Evolutionary conservation across 305 asterid species (phyloP).

Genomic region (Fraxinus sp.): DNA sequence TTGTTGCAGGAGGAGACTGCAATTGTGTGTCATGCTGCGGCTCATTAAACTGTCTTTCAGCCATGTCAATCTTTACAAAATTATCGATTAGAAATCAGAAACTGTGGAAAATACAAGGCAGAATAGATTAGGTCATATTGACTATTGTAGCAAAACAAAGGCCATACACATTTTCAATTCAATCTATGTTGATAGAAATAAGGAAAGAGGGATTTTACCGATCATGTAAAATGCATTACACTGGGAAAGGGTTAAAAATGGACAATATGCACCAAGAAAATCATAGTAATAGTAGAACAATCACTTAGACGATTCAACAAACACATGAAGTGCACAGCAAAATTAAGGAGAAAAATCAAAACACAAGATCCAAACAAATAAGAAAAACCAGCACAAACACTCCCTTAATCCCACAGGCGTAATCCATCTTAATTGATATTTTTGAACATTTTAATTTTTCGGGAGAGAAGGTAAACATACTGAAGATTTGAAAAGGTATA

Average conservation of each 20-base stretch:
- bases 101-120: conserved; percentile 20
- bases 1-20: conserved; percentile 44
- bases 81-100: background rate
- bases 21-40: conserved; percentile 50
- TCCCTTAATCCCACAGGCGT: background rate
- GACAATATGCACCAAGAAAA: background rate
- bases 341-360: background rate
- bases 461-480: background rate
- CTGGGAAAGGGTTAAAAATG: background rate
- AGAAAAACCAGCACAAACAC: background rate
- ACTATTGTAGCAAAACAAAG: background rate
- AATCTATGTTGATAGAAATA: background rate
- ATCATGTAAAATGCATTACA: background rate
- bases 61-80: conserved; percentile 39
- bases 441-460: background rate
- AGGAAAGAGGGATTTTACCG: background rate
- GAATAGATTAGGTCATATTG: background rate
- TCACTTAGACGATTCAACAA: conserved; percentile 20
- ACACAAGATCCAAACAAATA: background rate
- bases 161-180: background rate
- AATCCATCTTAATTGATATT: background rate
- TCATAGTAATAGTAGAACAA: background rate
- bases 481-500: background rate
- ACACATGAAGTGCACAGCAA: conserved; percentile 25
- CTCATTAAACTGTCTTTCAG: conserved; percentile 60